Conservation (phyloP, 2,329 filamentous ascomycete species). For the Pseudogymnoascus sp. region DNA sequence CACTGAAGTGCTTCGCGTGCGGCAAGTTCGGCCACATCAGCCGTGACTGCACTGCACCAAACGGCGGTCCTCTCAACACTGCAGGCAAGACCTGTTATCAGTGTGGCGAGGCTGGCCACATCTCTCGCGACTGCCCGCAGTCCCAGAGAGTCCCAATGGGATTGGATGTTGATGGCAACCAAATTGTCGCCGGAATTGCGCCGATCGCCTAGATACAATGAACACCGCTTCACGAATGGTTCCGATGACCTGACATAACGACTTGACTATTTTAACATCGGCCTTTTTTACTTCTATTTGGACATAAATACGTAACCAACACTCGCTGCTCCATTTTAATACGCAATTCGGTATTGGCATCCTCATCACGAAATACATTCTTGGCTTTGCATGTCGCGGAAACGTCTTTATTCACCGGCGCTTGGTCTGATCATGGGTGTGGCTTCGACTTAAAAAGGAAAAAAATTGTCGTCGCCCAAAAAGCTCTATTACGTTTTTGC, state of each 20-base stretch:
- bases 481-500: constrained; percentile 4
- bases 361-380: constrained; percentile 9
- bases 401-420: constrained; percentile 25
- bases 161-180: constrained; percentile 34
- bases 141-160: constrained; percentile 44
- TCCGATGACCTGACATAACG: constrained; percentile 28
- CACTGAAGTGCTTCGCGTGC: constrained; percentile 73
- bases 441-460: constrained; percentile 14
- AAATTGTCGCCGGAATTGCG: constrained; percentile 31
- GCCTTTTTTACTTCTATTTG: constrained; percentile 25
- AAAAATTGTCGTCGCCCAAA: constrained; percentile 1
- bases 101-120: constrained; percentile 91
- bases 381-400: constrained; percentile 19
- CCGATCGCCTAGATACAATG: constrained; percentile 36
- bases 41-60: constrained; percentile 90
- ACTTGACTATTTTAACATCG: constrained; percentile 24
- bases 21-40: constrained; percentile 52
- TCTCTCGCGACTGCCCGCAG: constrained; percentile 85
- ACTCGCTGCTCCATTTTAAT: constrained; percentile 21
- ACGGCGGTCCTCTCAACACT: constrained; percentile 90
- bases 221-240: constrained; percentile 24
- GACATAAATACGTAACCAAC: constrained; percentile 20
- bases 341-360: constrained; percentile 20
- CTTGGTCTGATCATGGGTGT: constrained; percentile 26
- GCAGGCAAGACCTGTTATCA: constrained; percentile 98